Evolutionary conservation across 2,329 filamentous ascomycete genomes (phyloP).

Genomic region (Acephala macrosclerotiorum): DNA sequence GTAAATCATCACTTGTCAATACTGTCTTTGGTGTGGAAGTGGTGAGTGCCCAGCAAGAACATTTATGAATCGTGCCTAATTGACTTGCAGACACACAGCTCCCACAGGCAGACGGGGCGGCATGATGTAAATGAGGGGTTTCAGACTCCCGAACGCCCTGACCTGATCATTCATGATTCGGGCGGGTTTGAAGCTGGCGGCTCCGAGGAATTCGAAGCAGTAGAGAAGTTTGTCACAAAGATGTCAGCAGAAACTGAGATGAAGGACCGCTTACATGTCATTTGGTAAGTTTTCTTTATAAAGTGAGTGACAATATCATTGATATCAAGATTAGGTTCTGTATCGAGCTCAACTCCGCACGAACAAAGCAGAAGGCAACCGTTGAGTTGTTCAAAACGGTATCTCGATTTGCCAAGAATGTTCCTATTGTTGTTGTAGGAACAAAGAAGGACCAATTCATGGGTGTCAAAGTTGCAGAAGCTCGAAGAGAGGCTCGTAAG

Average conservation of each 20-base stretch:
- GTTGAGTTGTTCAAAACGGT: not conserved
- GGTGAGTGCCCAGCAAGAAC: too few species aligned
- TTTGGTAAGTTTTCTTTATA: not conserved
- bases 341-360: not conserved
- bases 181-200: not conserved
- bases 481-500: not conserved
- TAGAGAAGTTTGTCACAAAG: not conserved
- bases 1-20: too few species aligned
- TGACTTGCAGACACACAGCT: not conserved
- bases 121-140: too few species aligned
- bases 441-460: not conserved
- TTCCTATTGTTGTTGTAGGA: not conserved
- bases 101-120: not conserved
- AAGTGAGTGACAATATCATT: not conserved
- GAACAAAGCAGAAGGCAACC: not conserved
- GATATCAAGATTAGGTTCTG: not conserved
- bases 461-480: not conserved
- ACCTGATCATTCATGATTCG: not conserved
- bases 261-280: not conserved
- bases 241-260: not conserved
- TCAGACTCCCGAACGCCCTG: not conserved
- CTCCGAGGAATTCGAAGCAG: not conserved
- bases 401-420: not conserved
- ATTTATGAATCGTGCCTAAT: too few species aligned
- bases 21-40: too few species aligned